Conservation (phyloP, 768 basidiomycete species). For the Phanerochaete sordida region DNA sequence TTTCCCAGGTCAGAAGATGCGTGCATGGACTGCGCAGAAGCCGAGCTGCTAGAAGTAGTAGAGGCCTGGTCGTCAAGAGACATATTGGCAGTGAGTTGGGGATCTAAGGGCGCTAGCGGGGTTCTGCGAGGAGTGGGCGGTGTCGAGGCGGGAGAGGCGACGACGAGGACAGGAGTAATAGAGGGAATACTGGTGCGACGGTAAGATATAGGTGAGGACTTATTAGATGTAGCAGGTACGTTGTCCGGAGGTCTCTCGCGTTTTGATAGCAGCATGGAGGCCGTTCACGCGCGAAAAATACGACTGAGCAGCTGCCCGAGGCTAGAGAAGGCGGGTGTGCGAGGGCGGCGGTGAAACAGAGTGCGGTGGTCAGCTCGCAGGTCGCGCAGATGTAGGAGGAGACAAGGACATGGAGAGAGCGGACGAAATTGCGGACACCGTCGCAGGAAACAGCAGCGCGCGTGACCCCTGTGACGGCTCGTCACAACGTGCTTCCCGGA, state of each 20-base stretch:
- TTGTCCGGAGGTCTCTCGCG: slow-evolving; percentile 13
- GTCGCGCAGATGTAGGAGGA: background rate
- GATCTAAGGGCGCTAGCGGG: slow-evolving; percentile 25
- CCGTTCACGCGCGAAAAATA: background rate
- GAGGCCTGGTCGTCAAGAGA: slow-evolving; percentile 25
- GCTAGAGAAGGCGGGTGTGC: background rate
- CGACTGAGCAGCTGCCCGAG: background rate
- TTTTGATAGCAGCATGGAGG: slow-evolving; percentile 15
- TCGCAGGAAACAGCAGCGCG: slow-evolving; percentile 1
- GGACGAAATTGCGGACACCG: background rate
- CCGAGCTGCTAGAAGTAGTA: slow-evolving; percentile 16
- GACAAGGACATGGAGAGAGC: slow-evolving; percentile 11
- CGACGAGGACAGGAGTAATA: slow-evolving; percentile 5
- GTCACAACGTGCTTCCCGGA: slow-evolving; percentile 2
- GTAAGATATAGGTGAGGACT: slow-evolving; percentile 10
- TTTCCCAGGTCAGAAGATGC: slow-evolving; percentile 13
- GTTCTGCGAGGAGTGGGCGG: slow-evolving; percentile 17
- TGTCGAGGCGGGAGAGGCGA: slow-evolving; percentile 4
- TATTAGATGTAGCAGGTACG: slow-evolving; percentile 8
- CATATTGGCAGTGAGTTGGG: slow-evolving; percentile 19
- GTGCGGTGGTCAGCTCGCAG: background rate
- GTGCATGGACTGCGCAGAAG: slow-evolving; percentile 19
- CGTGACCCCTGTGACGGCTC: slow-evolving; percentile 2
- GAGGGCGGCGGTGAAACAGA: background rate
- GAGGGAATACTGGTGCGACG: slow-evolving; percentile 13